A percentile compares a stretch with the other conserved stretches of the same genome.
Evolutionary conservation across 176 grass and related monocot genomes (phyloP).

Genomic region (Eleusine indica): DNA sequence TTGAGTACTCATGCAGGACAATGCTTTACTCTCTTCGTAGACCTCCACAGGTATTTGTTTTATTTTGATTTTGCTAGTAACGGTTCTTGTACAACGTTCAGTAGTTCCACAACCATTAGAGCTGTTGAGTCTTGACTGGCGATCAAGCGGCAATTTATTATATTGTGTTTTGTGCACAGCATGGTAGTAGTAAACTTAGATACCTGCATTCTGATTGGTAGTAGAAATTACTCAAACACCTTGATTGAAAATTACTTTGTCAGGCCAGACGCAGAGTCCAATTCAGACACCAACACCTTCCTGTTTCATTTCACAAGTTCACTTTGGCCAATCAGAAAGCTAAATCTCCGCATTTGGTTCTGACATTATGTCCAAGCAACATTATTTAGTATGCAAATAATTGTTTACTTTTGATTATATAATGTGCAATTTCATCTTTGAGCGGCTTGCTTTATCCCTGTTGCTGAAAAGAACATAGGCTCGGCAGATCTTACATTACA

Average conservation of each 20-base stretch:
- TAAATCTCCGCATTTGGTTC: neutral
- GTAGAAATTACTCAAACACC: neutral
- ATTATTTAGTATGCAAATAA: conserved; percentile 8
- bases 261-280: neutral
- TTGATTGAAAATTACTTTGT: neutral
- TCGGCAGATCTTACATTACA: neutral
- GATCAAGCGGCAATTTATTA: too few relatives aligned
- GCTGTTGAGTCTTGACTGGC: too few relatives aligned
- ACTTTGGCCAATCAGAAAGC: neutral
- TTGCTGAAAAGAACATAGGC: neutral
- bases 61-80: conserved; percentile 11
- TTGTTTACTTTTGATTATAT: neutral
- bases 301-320: neutral
- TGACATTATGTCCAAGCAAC: neutral
- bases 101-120: too few relatives aligned
- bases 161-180: neutral
- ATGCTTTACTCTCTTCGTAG: conserved; percentile 83
- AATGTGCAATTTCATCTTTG: neutral
- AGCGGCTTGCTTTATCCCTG: neutral
- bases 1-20: conserved; percentile 82
- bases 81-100: conserved; percentile 2
- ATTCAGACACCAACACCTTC: neutral
- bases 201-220: neutral
- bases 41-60: conserved; percentile 63
- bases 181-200: neutral